These are phyloP conservation scores for Pleurotus citrinopileatus DNA, from an alignment of 768 basidiomycete species.

Conservation along the genomic window DNA sequence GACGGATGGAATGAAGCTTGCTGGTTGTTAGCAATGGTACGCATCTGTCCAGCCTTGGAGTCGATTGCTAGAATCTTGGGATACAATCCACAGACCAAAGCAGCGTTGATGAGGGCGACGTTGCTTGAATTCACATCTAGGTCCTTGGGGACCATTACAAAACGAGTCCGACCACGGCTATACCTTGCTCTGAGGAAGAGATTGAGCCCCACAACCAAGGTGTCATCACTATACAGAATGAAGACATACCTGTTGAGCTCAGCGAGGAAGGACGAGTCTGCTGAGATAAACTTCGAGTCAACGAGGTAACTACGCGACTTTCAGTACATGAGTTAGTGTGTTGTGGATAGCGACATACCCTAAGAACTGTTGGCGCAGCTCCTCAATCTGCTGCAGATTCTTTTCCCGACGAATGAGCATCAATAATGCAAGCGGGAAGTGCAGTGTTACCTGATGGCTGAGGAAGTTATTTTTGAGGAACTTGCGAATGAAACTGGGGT, in stretches of 20 bases:
- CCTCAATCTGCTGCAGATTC: conserved; percentile 96
- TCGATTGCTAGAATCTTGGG: conserved; percentile 87
- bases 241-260: conserved; percentile 64
- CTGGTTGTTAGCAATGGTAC: conserved; percentile 83
- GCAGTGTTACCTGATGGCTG: conserved; percentile 67
- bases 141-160: conserved; percentile 70
- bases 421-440: background rate
- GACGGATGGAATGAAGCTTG: conserved; percentile 82
- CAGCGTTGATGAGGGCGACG: conserved; percentile 67
- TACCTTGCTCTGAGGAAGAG: conserved; percentile 58
- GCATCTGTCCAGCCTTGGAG: conserved; percentile 53
- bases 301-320: conserved; percentile 64
- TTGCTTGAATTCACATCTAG: conserved; percentile 70
- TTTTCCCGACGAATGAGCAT: conserved; percentile 22
- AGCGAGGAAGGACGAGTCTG: conserved; percentile 58
- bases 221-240: conserved; percentile 11
- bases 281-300: conserved; percentile 81
- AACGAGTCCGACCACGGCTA: conserved; percentile 69
- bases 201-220: background rate
- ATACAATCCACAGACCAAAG: conserved; percentile 83
- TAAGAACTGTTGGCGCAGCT: conserved; percentile 87
- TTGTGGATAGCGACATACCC: conserved; percentile 38
- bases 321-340: conserved; percentile 8
- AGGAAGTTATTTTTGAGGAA: conserved; percentile 82
- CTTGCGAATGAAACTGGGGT: conserved; percentile 57